phyloP scores from a whole-genome alignment of 768 basidiomycete species.

The Suillus brevipes region DNA sequence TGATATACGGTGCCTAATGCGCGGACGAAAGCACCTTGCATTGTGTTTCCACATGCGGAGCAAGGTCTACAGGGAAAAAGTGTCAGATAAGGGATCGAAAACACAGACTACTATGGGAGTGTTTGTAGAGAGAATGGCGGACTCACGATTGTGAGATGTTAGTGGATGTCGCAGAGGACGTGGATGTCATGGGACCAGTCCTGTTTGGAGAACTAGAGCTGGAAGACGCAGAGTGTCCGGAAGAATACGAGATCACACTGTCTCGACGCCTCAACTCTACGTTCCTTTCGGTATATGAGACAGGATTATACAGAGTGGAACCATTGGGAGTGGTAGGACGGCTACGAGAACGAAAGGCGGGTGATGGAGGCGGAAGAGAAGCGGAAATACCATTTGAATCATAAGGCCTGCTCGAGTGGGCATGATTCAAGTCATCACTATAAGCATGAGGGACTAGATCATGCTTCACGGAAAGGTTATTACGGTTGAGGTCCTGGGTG shows the following conservation, averaged over 20 bases:
- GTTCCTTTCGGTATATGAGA: slow-evolving; percentile 56
- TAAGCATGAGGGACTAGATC: slow-evolving; percentile 50
- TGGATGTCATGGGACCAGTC: slow-evolving; percentile 49
- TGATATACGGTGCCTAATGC: slow-evolving; percentile 94
- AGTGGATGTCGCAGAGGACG: slow-evolving; percentile 53
- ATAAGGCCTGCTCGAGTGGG: slow-evolving; percentile 12
- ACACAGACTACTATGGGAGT: neutral
- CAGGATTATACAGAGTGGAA: slow-evolving; percentile 46
- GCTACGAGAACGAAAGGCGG: slow-evolving; percentile 51
- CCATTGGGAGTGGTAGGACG: slow-evolving; percentile 61
- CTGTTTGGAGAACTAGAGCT: slow-evolving; percentile 39
- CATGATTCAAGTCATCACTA: slow-evolving; percentile 71
- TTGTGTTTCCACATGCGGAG: slow-evolving; percentile 73
- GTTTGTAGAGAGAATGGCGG: slow-evolving; percentile 11
- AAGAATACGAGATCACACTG: slow-evolving; percentile 51
- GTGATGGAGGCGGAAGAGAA: slow-evolving; percentile 44
- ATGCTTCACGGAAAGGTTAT: slow-evolving; percentile 37
- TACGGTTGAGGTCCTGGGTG: slow-evolving; percentile 53
- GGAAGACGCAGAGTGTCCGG: slow-evolving; percentile 57
- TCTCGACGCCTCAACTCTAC: slow-evolving; percentile 47
- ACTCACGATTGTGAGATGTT: slow-evolving; percentile 63
- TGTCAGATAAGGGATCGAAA: slow-evolving; percentile 14
- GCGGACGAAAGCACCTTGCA: slow-evolving; percentile 96
- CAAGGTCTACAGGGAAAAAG: slow-evolving; percentile 51
- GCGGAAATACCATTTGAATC: slow-evolving; percentile 15